Evolutionary conservation across 169 alveolate genomes (phyloP).

Genomic region (Plasmodium adleri): DNA sequence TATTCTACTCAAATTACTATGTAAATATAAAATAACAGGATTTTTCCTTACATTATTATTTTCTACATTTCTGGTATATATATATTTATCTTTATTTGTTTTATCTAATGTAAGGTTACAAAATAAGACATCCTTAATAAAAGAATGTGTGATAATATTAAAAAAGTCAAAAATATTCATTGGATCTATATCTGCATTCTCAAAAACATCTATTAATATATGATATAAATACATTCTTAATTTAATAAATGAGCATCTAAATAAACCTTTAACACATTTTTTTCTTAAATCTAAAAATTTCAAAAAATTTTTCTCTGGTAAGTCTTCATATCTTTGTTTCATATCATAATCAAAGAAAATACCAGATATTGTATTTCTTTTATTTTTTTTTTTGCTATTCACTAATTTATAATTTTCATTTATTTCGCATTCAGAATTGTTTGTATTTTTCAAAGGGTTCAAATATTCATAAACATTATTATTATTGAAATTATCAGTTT

Average conservation of each 20-base stretch:
- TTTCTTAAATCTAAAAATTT: conserved; percentile 70
- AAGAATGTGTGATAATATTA: conserved; percentile 63
- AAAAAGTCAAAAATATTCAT: conserved; percentile 50
- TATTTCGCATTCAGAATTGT: neutral
- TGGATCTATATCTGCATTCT: conserved; percentile 13
- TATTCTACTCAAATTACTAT: conserved; percentile 62
- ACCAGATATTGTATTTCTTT: conserved; percentile 40
- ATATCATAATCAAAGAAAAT: conserved; percentile 22
- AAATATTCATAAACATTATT: conserved; percentile 24
- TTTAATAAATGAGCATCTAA: conserved; percentile 59
- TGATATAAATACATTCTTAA: conserved; percentile 74
- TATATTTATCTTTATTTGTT: conserved; percentile 31
- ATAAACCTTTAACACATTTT: conserved; percentile 53
- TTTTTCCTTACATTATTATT: conserved; percentile 41
- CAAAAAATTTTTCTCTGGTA: conserved; percentile 36
- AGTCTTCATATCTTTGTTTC: conserved; percentile 5
- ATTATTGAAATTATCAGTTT: conserved; percentile 1
- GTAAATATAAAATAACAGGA: conserved; percentile 59
- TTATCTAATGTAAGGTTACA: conserved; percentile 29
- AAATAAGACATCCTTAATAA: conserved; percentile 41
- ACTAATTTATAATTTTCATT: conserved; percentile 8
- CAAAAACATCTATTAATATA: conserved; percentile 66
- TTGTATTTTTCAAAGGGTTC: conserved; percentile 21
- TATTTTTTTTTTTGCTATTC: conserved; percentile 5
- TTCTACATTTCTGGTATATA: conserved; percentile 48